Evolutionary conservation across 225 moss, liverwort and hornwort genomes (phyloP), one percentile per base, ranked within the genome.

Genomic region (Straminergon stramineum): DNA sequence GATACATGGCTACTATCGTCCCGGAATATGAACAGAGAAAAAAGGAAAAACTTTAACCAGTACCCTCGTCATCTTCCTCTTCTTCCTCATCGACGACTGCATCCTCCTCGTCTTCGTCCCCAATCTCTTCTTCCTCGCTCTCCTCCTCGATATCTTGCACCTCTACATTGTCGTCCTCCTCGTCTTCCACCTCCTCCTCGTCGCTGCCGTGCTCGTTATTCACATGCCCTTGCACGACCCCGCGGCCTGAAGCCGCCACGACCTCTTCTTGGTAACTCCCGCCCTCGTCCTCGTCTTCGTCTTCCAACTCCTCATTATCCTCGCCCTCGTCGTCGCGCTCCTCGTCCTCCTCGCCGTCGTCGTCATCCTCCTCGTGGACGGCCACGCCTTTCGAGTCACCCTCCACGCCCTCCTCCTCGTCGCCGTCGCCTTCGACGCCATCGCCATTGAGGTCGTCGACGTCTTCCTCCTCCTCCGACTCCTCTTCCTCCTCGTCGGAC

Each of bases 181-280:
- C 96, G 87, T 95, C 95, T 61, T 96, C 95, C 64, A 94, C 95
- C 85, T 96, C 95, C 41, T 96, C 96, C 81, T 94, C 94, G 51
- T 97, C 96, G 56, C 94, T 95, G 63, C 91, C 93, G 67, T 93
- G 89, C 64, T 95, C 95, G 87, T 90, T 91, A 73, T 91, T 96
- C 73, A 80, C 87, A 48, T 85, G 91, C 68, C 91, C 94, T 41
- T 82, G 91, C 69, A 76, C 84, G 17, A 55, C 84, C 85, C 87
- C 89, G 41, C 63, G 85, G 21, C 87, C 88, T 45, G 94, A 64
- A 57, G 89, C 94, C 55, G 89, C 94, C 64, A 90, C 88, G 8
- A 88, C 93, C 94, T 95, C 96, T 94, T 95, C 95, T 92, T 97
- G 97, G 60, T 93, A 95, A 91, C 94, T 95, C 30, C 95, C 96